phyloP scores from a whole-genome alignment of 2,329 filamentous ascomycete genomes.

The Coniochaeta sp. region DNA sequence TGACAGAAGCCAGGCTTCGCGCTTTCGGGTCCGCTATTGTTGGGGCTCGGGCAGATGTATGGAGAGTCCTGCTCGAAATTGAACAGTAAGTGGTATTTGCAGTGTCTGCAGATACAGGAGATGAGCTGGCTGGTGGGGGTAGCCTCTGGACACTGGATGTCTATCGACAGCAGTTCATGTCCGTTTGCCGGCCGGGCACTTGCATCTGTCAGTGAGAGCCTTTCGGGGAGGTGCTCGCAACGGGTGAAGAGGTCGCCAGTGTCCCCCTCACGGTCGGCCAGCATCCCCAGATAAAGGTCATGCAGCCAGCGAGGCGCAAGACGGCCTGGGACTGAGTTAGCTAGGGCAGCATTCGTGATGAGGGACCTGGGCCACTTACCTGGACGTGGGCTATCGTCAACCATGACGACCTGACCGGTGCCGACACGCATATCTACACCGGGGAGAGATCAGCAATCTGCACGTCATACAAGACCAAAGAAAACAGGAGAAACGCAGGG shows the following conservation, averaged over 20 bases:
- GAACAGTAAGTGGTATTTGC: slow-evolving; percentile 25
- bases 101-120: slow-evolving; percentile 23
- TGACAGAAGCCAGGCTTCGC: slow-evolving; percentile 16
- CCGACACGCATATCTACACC: not conserved
- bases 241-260: not conserved
- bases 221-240: not conserved
- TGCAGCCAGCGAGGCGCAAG: slow-evolving; percentile 4
- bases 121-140: slow-evolving; percentile 3
- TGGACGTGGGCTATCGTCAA: not conserved
- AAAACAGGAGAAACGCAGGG: too few species aligned
- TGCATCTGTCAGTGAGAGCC: not conserved
- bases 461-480: too few species aligned
- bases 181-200: not conserved
- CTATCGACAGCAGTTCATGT: not conserved
- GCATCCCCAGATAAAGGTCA: not conserved
- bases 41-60: not conserved
- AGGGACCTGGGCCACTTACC: not conserved
- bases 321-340: not conserved
- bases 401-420: not conserved
- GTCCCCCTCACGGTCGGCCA: not conserved
- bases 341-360: not conserved
- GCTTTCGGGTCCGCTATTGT: not conserved
- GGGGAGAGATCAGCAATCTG: not conserved
- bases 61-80: slow-evolving; percentile 9
- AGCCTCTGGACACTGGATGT: not conserved